Evolutionary conservation across 768 basidiomycete genomes (phyloP), one percentile per base, ranked within the genome.

Genomic region (Megacollybia marginata): DNA sequence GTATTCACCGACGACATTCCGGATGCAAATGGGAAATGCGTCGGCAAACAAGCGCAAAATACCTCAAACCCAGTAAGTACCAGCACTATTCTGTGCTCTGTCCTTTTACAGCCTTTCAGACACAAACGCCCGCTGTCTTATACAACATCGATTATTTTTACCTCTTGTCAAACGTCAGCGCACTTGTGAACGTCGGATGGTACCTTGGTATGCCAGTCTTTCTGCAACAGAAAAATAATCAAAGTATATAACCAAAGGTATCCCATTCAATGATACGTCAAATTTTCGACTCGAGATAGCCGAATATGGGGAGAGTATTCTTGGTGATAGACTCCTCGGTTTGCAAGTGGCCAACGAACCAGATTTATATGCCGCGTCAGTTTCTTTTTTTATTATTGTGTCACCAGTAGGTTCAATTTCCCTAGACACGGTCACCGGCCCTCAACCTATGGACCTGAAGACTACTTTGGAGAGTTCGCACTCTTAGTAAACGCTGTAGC

Each of bases 261-360:
- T 87, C 9, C 85, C 85, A 0, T 85, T 90, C 66, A 85, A 87
- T 56, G 78, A 86, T 47, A 78, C 79, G 13, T 56, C 67, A 36
- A 66, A 80, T 57, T 75, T 76, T 61, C 66, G 75, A 12, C 65
- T 84, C 4, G 68, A 62, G 12, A 80, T 88, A 42, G 83, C 77
- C 6, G 77, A 83, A 56, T 62, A 69, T 46, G 83, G 79, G 3
- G 75, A 89, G 56, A 51, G 62, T n/a, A 82, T 89, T 52, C 69
- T 92, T 1, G 90, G 89, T 1, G 67, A 79, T 51, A 67, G 74
- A 53, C 70, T 92, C 12, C 62, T 86, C 34, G 88, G 84, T 0
- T 66, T 87, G 18, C 84, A 89, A 62, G 75, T 79, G 5, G 88
- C 82, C 1, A 81, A 82, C 54, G 80, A 81, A 55, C 80, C 79